Percentiles rank a stretch among this genome's conserved stretches.
Conservation (phyloP, 192 early-diverging fungal genomes). For the Linnemannia schmuckeri region DNA sequence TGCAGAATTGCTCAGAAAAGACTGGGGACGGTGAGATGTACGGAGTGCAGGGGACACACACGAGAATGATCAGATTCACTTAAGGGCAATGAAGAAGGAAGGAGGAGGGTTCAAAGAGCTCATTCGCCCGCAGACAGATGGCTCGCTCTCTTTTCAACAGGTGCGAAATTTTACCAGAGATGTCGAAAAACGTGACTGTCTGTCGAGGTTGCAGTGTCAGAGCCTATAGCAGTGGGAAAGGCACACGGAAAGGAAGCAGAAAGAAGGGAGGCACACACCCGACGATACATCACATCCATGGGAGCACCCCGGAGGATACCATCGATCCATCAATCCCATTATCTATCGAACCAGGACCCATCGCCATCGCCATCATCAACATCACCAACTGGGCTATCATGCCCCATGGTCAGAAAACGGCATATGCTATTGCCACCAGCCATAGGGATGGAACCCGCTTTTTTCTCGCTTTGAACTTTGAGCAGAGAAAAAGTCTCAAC, state of each 20-base stretch:
- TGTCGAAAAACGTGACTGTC: slow-evolving; percentile 9
- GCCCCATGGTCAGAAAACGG: not conserved
- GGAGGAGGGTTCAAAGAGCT: not conserved
- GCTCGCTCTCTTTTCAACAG: slow-evolving; percentile 49
- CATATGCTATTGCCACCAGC: not conserved
- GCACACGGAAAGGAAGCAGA: not conserved
- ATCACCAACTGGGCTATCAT: not conserved
- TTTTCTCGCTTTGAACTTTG: not conserved
- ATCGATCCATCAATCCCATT: slow-evolving; percentile 11
- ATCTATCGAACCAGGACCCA: not conserved
- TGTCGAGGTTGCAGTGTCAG: not conserved
- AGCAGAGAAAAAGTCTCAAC: not conserved
- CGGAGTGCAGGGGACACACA: not conserved
- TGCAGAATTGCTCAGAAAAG: not conserved
- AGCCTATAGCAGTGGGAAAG: not conserved
- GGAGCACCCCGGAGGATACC: not conserved
- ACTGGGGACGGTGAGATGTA: not conserved
- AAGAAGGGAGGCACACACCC: not conserved
- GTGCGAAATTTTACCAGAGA: slow-evolving; percentile 31
- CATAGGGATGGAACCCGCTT: not conserved
- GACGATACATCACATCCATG: not conserved
- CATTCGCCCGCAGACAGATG: not conserved
- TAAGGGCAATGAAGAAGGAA: not conserved
- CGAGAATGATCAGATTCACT: not conserved
- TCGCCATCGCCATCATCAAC: not conserved